phyloP scores from a whole-genome alignment of 306 rosid genomes.

The Lathyrus sativus region DNA sequence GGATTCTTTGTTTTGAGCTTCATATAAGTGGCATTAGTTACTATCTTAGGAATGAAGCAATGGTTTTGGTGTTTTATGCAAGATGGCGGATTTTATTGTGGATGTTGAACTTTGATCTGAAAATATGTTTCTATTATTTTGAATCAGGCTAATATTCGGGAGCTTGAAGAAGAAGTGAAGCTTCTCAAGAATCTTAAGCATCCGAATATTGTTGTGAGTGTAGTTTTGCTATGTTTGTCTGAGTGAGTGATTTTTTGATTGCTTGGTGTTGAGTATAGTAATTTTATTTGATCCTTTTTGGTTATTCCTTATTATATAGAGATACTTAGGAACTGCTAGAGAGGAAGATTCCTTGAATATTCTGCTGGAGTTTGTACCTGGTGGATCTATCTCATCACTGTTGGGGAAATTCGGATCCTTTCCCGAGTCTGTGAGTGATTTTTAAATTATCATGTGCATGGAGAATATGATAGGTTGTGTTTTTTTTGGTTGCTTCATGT shows the following conservation, averaged over 20 bases:
- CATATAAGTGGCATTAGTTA: constrained; percentile 11
- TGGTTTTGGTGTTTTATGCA: constrained; percentile 9
- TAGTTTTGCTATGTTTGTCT: constrained; percentile 8
- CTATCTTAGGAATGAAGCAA: neutral
- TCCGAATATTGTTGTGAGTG: constrained; percentile 85
- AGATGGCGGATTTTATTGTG: constrained; percentile 19
- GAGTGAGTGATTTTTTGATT: constrained; percentile 23
- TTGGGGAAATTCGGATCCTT: constrained; percentile 92
- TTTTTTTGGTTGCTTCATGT: constrained; percentile 16
- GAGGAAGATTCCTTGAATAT: constrained; percentile 86
- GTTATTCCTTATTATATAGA: constrained; percentile 39
- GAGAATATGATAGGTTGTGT: constrained; percentile 8
- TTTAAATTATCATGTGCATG: constrained; percentile 3
- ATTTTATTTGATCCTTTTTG: neutral
- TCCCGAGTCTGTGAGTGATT: constrained; percentile 82
- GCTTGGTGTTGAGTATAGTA: constrained; percentile 5
- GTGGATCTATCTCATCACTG: constrained; percentile 89
- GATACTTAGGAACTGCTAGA: constrained; percentile 91
- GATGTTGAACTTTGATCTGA: constrained; percentile 29
- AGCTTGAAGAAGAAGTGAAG: constrained; percentile 91
- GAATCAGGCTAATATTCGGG: constrained; percentile 77
- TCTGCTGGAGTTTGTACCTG: constrained; percentile 89
- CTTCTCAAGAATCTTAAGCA: constrained; percentile 89
- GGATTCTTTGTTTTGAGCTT: constrained; percentile 13
- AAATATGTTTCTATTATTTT: neutral